Percentiles rank a stretch among this genome's conserved stretches.
These are phyloP conservation scores for Aureobasidium sp. DNA, from an alignment of 2,329 filamentous ascomycete species.

Conservation along the genomic window DNA sequence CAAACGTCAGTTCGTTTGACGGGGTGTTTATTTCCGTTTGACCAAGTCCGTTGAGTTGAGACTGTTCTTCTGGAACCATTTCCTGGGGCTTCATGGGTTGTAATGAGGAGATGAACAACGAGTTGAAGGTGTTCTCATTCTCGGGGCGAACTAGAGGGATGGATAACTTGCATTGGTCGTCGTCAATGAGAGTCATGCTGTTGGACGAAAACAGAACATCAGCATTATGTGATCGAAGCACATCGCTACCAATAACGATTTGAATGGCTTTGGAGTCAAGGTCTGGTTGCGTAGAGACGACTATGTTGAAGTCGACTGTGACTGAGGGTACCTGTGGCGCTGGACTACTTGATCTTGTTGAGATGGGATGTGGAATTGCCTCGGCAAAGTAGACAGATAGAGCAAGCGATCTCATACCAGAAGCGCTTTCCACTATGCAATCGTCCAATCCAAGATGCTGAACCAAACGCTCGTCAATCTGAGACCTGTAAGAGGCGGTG, in stretches of 20 bases:
- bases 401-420: conserved; percentile 61
- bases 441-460: conserved; percentile 64
- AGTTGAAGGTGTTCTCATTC: conserved; percentile 71
- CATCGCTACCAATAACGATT: conserved; percentile 84
- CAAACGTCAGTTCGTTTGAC: neutral
- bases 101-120: conserved; percentile 52
- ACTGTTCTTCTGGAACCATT: conserved; percentile 14
- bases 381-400: conserved; percentile 85
- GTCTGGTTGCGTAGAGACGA: conserved; percentile 20
- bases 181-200: conserved; percentile 76
- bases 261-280: conserved; percentile 57
- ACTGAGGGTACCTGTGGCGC: conserved; percentile 75
- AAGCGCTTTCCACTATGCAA: conserved; percentile 28
- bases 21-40: conserved; percentile 14
- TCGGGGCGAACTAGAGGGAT: conserved; percentile 91
- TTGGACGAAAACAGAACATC: conserved; percentile 91
- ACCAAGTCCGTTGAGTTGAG: conserved; percentile 26
- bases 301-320: conserved; percentile 67
- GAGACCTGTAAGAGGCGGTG: conserved; percentile 81
- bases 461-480: conserved; percentile 67
- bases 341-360: conserved; percentile 64
- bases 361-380: conserved; percentile 70
- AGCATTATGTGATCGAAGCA: conserved; percentile 74
- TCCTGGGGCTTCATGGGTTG: neutral
- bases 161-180: conserved; percentile 76